Evolutionary conservation across 164 flowering plant genomes (phyloP).

Genomic region (Kalanchoe fedtschenkoi): DNA sequence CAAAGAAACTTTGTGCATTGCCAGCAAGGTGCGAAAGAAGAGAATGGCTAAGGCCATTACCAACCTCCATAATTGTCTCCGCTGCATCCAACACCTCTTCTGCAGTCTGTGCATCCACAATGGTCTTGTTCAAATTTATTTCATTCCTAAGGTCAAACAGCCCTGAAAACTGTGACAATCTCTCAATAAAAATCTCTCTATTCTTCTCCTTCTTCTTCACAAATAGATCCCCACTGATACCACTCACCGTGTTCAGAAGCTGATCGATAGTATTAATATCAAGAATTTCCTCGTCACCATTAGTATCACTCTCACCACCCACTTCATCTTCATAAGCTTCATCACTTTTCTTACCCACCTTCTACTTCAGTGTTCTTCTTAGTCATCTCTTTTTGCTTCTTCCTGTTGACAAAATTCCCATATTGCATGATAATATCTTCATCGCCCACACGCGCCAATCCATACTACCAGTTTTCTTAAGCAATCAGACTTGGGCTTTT

Average conservation of each 20-base stretch:
- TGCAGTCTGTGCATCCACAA: slow-evolving; percentile 74
- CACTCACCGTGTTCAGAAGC: slow-evolving; percentile 33
- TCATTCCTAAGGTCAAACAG: slow-evolving; percentile 76
- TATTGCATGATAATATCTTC: slow-evolving; percentile 24
- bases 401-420: slow-evolving; percentile 39
- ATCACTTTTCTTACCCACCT: slow-evolving; percentile 13
- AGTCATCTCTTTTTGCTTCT: slow-evolving; percentile 40
- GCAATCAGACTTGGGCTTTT: slow-evolving; percentile 26
- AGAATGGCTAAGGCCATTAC: slow-evolving; percentile 85
- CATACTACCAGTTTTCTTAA: slow-evolving; percentile 49
- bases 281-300: slow-evolving; percentile 17
- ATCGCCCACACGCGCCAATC: slow-evolving; percentile 92
- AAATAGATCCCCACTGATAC: slow-evolving; percentile 57
- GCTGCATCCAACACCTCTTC: slow-evolving; percentile 68
- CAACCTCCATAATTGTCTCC: slow-evolving; percentile 66
- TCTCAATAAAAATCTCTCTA: slow-evolving; percentile 57
- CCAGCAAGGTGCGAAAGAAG: slow-evolving; percentile 87
- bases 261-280: slow-evolving; percentile 19
- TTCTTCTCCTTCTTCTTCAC: slow-evolving; percentile 53
- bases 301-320: slow-evolving; percentile 14
- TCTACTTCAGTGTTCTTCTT: slow-evolving; percentile 25
- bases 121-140: slow-evolving; percentile 52
- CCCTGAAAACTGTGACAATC: slow-evolving; percentile 72
- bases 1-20: too few relatives aligned
- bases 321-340: slow-evolving; percentile 22